phyloP scores from a whole-genome alignment of 805 yeast species.

The Yarrowia sp. region DNA sequence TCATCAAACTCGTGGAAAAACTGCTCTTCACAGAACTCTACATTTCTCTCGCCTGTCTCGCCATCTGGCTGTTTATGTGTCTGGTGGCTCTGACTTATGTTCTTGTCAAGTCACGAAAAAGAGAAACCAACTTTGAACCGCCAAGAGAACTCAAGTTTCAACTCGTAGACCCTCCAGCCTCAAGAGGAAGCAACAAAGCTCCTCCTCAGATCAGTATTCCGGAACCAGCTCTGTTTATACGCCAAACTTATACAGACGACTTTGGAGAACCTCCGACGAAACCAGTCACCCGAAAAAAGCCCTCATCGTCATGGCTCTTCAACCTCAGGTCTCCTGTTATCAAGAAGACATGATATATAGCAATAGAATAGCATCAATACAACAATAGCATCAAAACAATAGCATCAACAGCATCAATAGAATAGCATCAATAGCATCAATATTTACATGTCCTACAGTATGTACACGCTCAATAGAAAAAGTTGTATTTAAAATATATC shows the following conservation, averaged over 20 bases:
- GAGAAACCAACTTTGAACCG: background rate
- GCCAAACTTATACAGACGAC: background rate
- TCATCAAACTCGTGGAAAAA: background rate
- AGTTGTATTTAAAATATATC: background rate
- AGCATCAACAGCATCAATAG: too few relatives aligned
- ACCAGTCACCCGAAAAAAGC: too few relatives aligned
- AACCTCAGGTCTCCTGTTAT: background rate
- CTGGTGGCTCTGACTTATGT: background rate
- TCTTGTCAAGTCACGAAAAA: background rate
- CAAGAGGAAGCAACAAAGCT: too few relatives aligned
- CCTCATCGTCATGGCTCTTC: slow-evolving; percentile 3
- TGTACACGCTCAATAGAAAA: too few relatives aligned
- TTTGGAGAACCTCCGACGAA: background rate
- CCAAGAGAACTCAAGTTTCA: too few relatives aligned
- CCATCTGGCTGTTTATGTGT: background rate
- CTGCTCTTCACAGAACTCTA: background rate
- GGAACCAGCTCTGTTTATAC: background rate
- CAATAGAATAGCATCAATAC: too few relatives aligned
- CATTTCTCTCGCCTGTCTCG: background rate
- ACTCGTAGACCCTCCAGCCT: too few relatives aligned
- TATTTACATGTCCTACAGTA: too few relatives aligned
- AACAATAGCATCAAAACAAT: too few relatives aligned
- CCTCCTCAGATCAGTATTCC: background rate
- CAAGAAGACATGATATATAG: background rate
- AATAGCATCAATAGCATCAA: too few relatives aligned